phyloP scores from a whole-genome alignment of 2,329 filamentous ascomycete species.

The Aspergillus luchuensis region DNA sequence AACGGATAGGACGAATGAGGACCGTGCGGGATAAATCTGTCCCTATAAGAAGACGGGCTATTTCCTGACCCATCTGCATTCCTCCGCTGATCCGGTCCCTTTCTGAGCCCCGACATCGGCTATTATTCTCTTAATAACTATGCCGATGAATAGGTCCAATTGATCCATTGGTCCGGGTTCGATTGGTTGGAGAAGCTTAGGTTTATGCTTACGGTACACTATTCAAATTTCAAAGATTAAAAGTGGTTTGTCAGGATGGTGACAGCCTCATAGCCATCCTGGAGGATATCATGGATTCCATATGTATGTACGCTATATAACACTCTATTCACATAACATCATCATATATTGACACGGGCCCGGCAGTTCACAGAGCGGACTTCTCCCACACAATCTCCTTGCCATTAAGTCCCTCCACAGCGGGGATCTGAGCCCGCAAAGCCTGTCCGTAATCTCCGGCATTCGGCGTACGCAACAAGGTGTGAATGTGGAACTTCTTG shows the following conservation, averaged over 20 bases:
- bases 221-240: too few species aligned
- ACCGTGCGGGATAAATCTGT: too few species aligned
- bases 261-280: too few species aligned
- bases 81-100: too few species aligned
- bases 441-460: constrained; percentile 72
- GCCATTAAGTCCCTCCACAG: constrained; percentile 38
- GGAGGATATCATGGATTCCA: neutral
- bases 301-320: constrained; percentile 5
- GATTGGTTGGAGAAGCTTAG: too few species aligned
- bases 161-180: neutral
- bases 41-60: too few species aligned
- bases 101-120: neutral
- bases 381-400: constrained; percentile 40
- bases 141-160: too few species aligned
- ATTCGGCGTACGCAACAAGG: constrained; percentile 71
- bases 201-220: too few species aligned
- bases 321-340: constrained; percentile 10
- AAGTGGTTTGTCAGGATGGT: too few species aligned
- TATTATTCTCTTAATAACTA: neutral
- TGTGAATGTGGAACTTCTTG: constrained; percentile 78
- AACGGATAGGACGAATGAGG: too few species aligned
- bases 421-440: constrained; percentile 42
- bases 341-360: constrained; percentile 4
- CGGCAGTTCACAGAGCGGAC: constrained; percentile 3
- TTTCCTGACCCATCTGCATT: too few species aligned